Conservation (phyloP, 2,329 filamentous ascomycete species). For the Pseudogymnoascus sp. region DNA sequence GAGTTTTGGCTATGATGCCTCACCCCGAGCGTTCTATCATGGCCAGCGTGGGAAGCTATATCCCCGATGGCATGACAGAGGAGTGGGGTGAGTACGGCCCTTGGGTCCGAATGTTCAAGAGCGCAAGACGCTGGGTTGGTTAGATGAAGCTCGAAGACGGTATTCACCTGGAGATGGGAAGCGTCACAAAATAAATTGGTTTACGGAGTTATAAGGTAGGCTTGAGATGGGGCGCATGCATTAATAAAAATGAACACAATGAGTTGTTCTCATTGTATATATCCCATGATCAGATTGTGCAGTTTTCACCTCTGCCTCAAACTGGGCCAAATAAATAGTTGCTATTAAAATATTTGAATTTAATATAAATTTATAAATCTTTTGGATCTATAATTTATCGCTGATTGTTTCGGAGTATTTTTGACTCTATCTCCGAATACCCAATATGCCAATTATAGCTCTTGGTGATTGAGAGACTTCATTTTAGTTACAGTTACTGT, state of each 20-base stretch:
- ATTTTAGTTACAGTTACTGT: too few relatives aligned
- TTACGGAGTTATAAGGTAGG: neutral
- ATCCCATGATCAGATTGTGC: neutral
- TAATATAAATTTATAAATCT: neutral
- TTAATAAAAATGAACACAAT: neutral
- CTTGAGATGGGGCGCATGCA: neutral
- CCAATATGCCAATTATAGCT: too few relatives aligned
- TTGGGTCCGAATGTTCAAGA: slow-evolving; percentile 66
- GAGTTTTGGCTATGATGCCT: slow-evolving; percentile 67
- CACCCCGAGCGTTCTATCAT: slow-evolving; percentile 67
- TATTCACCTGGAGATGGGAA: neutral
- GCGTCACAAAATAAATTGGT: neutral
- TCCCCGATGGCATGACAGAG: slow-evolving; percentile 47
- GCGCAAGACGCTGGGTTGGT: slow-evolving; percentile 65
- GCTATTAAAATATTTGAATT: slow-evolving; percentile 3
- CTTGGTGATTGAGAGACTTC: too few relatives aligned
- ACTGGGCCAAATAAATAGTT: slow-evolving; percentile 4
- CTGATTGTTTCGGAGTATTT: too few relatives aligned
- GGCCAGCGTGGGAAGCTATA: slow-evolving; percentile 59
- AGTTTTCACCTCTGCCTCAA: neutral
- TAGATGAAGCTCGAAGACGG: slow-evolving; percentile 28
- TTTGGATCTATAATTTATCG: neutral
- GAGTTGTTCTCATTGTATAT: slow-evolving; percentile 3
- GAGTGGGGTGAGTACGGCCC: slow-evolving; percentile 66
- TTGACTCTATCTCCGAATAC: too few relatives aligned